Base-by-base conservation (phyloP, 1,139 yeast genomes). In the Spathaspora sp. region DNA sequence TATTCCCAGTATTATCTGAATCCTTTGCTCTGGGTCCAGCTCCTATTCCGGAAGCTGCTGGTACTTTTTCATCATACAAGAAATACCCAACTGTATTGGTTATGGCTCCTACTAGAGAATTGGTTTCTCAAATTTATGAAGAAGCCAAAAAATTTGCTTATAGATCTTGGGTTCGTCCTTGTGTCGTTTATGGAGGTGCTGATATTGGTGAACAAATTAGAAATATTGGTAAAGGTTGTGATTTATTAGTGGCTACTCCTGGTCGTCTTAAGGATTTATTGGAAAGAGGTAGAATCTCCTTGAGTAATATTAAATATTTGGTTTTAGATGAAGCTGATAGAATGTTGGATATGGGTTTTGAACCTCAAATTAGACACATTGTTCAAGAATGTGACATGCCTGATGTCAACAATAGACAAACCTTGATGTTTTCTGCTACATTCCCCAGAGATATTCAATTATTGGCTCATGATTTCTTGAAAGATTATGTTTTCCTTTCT, bases 341-440 rank as follows among this genome's bases (percentile, higher is more conserved):
- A 80, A 93, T 93, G 99, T 84, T 93, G 75, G 99, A 93, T 84
- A 93, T 93, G 99, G 99, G 99, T 80, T 93, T 93, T 75, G 99
- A 93, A 78, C 98, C 98, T 56, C 99, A 93, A 80, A 93, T 93
- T 66, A 89, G 99, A 81, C 89, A 91, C 68, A 91, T 93, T 65
- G 99, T 93, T 52, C 96, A 93, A 73, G 96, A 88, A 58, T 91
- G 95, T 77, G 97, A 89, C 68, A 91, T 91, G 98, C 97, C 99
- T 53, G 85, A 80, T 56, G 96, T 89, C 49, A 76, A 81, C 53
- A 80, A 86, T 62, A 87, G 99, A 78, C 99, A 93, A 77, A 93
- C 99, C 34, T 82, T 93, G 64, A 89, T 93, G 96, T 93, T 93
- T 76, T 89, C 97, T 40, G 99, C 99, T 59, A 93, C 99, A 54